These are phyloP conservation scores for Macrocybe gigantea DNA, from an alignment of 768 basidiomycete species.

Conservation along the genomic window DNA sequence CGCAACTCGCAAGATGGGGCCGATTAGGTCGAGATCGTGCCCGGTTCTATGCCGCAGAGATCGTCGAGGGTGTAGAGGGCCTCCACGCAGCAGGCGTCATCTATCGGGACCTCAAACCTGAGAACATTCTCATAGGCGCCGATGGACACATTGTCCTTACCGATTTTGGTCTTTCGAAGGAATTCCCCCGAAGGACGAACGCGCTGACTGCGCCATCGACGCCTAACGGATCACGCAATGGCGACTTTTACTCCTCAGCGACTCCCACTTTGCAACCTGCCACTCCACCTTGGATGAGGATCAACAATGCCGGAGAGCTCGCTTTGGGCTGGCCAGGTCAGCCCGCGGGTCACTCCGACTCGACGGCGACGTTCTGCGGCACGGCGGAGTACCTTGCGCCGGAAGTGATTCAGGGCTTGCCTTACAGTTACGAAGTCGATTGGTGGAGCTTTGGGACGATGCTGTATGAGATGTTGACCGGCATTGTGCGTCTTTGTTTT, in stretches of 20 bases:
- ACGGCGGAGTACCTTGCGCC: constrained; percentile 97
- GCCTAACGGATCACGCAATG: constrained; percentile 39
- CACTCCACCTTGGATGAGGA: constrained; percentile 77
- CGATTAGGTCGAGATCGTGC: constrained; percentile 90
- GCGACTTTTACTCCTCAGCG: constrained; percentile 51
- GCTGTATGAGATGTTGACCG: constrained; percentile 95
- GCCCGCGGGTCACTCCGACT: constrained; percentile 45
- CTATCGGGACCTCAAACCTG: constrained; percentile 95
- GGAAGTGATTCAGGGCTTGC: constrained; percentile 88
- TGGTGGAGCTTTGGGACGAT: constrained; percentile 99
- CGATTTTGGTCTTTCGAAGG: constrained; percentile 93
- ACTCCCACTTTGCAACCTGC: constrained; percentile 38
- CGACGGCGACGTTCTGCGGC: constrained; percentile 87
- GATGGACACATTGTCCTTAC: constrained; percentile 97
- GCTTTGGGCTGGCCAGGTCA: constrained; percentile 54
- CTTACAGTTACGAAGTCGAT: constrained; percentile 92
- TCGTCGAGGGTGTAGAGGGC: constrained; percentile 94
- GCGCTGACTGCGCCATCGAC: constrained; percentile 51
- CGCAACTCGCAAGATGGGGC: constrained; percentile 95
- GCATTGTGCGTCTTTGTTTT: constrained; percentile 61
- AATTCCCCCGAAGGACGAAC: constrained; percentile 60
- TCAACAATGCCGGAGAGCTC: constrained; percentile 48
- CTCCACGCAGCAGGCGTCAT: constrained; percentile 93
- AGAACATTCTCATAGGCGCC: constrained; percentile 90
- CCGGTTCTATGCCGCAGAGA: constrained; percentile 95